Percentiles rank a stretch among this genome's conserved stretches.
Conservation (phyloP, 2,329 filamentous ascomycete genomes). For the Colletotrichum noveboracense region DNA sequence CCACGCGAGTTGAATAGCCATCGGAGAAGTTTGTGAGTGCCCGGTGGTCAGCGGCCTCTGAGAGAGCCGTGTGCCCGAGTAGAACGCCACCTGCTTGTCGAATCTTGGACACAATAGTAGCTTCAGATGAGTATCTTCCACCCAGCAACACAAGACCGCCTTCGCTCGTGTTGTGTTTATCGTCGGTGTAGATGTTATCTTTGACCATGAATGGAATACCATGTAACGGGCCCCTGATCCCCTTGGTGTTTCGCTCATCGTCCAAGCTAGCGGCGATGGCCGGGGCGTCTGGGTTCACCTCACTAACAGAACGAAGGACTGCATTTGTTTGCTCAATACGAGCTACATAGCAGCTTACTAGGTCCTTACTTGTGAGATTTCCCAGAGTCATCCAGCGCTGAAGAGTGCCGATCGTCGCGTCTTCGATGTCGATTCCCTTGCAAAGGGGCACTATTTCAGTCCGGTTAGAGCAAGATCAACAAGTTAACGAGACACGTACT, state of each 20-base stretch:
- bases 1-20: constrained; percentile 4
- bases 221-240: background rate
- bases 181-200: background rate
- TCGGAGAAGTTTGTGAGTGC: background rate
- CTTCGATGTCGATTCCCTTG: background rate
- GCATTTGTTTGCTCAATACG: background rate
- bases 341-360: background rate
- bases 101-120: background rate
- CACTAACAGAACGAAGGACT: background rate
- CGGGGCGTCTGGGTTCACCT: background rate
- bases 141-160: background rate
- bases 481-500: background rate
- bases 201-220: background rate
- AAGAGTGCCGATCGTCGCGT: background rate
- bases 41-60: background rate
- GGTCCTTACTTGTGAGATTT: background rate
- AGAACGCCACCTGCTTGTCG: background rate
- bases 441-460: background rate
- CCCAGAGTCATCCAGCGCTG: background rate
- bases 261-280: background rate
- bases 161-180: background rate
- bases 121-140: background rate
- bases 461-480: background rate
- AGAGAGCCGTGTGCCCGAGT: background rate
- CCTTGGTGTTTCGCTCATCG: background rate